A percentile compares a stretch with the other conserved stretches of the same genome.
These are phyloP conservation scores for Reticulascus tulasneorum DNA, from an alignment of 2,329 filamentous ascomycete genomes.

Conservation along the genomic window DNA sequence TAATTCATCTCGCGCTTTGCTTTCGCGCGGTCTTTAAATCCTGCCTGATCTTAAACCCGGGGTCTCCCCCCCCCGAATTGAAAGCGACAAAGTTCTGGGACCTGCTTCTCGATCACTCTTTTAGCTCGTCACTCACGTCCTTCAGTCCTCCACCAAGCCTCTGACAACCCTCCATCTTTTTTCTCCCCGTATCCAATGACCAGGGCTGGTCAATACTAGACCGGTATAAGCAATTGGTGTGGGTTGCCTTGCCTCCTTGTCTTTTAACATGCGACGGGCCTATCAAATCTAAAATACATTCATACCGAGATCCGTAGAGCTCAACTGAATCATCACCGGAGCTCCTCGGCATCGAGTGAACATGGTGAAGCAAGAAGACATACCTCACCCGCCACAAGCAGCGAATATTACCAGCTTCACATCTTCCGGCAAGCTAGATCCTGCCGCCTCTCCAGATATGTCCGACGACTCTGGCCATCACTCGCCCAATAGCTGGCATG, in stretches of 20 bases:
- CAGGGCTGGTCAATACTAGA: slow-evolving; percentile 13
- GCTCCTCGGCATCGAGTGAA: too few species aligned
- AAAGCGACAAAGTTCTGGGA: slow-evolving; percentile 13
- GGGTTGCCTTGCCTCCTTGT: slow-evolving; percentile 13
- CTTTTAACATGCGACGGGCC: slow-evolving; percentile 12
- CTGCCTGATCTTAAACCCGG: slow-evolving; percentile 13
- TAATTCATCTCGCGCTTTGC: slow-evolving; percentile 14
- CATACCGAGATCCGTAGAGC: slow-evolving; percentile 13
- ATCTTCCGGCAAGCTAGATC: slow-evolving; percentile 7
- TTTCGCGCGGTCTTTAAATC: slow-evolving; percentile 13
- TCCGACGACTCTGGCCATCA: slow-evolving; percentile 37
- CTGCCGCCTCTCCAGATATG: slow-evolving; percentile 31
- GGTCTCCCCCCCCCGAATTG: slow-evolving; percentile 9
- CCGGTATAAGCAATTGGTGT: slow-evolving; percentile 13
- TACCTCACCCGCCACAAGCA: background rate
- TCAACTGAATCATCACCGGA: slow-evolving; percentile 7
- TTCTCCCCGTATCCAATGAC: slow-evolving; percentile 13
- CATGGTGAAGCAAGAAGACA: too few species aligned
- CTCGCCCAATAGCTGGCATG: slow-evolving; percentile 29
- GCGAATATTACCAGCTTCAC: slow-evolving; percentile 4
- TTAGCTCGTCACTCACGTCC: slow-evolving; percentile 14
- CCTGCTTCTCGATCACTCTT: slow-evolving; percentile 10
- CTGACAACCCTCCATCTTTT: slow-evolving; percentile 13
- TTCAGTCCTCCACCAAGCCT: slow-evolving; percentile 14
- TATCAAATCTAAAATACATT: slow-evolving; percentile 13